Evolutionary conservation across 176 grass and related monocot species (phyloP).

Genomic region (Lolium perenne): DNA sequence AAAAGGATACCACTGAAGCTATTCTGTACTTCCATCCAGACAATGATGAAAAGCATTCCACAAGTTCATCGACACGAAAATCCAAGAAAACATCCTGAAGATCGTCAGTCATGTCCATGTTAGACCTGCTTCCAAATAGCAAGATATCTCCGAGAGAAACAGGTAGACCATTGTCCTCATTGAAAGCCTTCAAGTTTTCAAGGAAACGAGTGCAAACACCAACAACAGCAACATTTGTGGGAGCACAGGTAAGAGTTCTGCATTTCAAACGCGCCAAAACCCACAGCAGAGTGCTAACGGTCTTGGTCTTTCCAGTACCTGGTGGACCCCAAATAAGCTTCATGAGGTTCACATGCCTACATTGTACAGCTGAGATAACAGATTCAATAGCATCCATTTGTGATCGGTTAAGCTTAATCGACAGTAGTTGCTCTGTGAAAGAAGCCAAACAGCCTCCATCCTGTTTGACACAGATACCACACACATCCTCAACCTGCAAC

Average conservation of each 20-base stretch:
- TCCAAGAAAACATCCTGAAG: conserved; percentile 81
- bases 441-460: conserved; percentile 29
- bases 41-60: conserved; percentile 60
- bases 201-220: conserved; percentile 64
- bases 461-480: conserved; percentile 10
- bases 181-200: conserved; percentile 53
- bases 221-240: conserved; percentile 79
- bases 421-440: conserved; percentile 34
- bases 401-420: conserved; percentile 61
- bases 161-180: conserved; percentile 16
- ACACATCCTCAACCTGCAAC: conserved; percentile 44
- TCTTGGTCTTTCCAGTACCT: conserved; percentile 90
- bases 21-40: conserved; percentile 57
- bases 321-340: conserved; percentile 87
- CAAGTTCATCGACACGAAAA: conserved; percentile 56
- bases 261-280: conserved; percentile 55
- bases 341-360: conserved; percentile 47
- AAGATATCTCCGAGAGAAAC: conserved; percentile 63
- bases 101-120: conserved; percentile 65
- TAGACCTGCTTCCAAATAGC: conserved; percentile 62
- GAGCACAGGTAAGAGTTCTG: conserved; percentile 75
- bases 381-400: conserved; percentile 60
- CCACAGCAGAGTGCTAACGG: conserved; percentile 56
- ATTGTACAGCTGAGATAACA: conserved; percentile 51
- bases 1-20: conserved; percentile 55